Base-by-base conservation (phyloP, 2,329 filamentous ascomycete genomes). In the Ophiostoma fasciatum region DNA sequence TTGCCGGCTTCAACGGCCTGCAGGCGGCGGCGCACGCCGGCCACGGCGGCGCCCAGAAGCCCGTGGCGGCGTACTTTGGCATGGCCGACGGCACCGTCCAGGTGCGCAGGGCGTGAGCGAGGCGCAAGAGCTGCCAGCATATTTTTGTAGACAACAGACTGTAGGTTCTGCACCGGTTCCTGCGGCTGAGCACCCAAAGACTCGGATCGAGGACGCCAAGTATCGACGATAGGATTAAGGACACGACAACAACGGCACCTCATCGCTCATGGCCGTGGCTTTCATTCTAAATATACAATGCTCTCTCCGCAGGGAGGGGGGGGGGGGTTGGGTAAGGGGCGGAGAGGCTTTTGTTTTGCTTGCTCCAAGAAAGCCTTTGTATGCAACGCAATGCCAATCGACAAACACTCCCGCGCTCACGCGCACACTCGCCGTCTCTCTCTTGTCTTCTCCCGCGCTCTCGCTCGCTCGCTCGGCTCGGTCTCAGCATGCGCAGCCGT, bases 21-120 rank as follows among this genome's bases (percentile, higher is more conserved):
- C 66, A 92, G 54, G 71, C 69, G 28, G 66, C 74, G 45, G 36
- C 26, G 8, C 26, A n/a, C 26, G 26, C 39, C 10, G 59, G 66
- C 50, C 63, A 67, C 36, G 59, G 74, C 32, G 78, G 81, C 32
- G 85, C 82, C 1, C 84, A 94, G 61, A 93, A 88, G 61, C 90
- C 90, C 0, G 70, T 94, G 11, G 85, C 85, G 20, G 87, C 84
- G 18, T 98, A 96, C 61, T 98, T 96, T 59, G 90, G 90, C 25
- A 82, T 90, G 74, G 71, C 79, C 30, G 81, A 83, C 51, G 82
- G 82, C 4, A 65, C 63, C 10, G 77, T 82, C 12, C 60, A 76
- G 49, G 62, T 78, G 2, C 45, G 37, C 21, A 40, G 37, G n/a
- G 45, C 42, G 22, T 42, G 21, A 33, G 20, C 3, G 13, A 3